Conservation (phyloP, 805 yeast genomes). For the Scheffersomyces spartinae region DNA sequence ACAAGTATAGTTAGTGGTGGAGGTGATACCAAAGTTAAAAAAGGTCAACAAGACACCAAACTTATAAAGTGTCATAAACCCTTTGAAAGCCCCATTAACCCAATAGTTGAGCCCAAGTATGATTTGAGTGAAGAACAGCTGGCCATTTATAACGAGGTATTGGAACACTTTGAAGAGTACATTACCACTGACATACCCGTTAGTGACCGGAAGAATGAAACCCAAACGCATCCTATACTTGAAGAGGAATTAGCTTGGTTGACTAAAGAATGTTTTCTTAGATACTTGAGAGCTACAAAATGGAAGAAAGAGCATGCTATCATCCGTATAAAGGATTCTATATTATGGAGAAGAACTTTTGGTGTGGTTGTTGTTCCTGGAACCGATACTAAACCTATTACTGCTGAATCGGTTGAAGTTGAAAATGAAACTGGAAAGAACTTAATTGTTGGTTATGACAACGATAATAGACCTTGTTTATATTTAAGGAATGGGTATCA, state of each 20-base stretch:
- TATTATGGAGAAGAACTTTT: slow-evolving; percentile 91
- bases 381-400: slow-evolving; percentile 39
- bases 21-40: no score
- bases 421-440: slow-evolving; percentile 93
- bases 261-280: slow-evolving; percentile 78
- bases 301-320: slow-evolving; percentile 71
- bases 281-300: slow-evolving; percentile 89
- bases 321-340: slow-evolving; percentile 60
- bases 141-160: slow-evolving; percentile 17
- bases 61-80: slow-evolving; percentile 26
- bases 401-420: slow-evolving; percentile 39
- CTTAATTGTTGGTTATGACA: slow-evolving; percentile 83
- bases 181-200: slow-evolving; percentile 17
- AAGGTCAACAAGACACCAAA: no score
- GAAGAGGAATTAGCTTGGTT: slow-evolving; percentile 78
- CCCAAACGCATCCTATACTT: no score
- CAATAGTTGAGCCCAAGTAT: slow-evolving; percentile 17
- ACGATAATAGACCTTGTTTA: slow-evolving; percentile 81
- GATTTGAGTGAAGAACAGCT: slow-evolving; percentile 19
- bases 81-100: slow-evolving; percentile 26
- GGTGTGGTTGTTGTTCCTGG: slow-evolving; percentile 55
- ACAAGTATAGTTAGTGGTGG: no score
- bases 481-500: slow-evolving; percentile 92
- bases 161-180: slow-evolving; percentile 21
- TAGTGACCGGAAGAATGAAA: slow-evolving; percentile 12